Evolutionary conservation across 306 rosid species (phyloP), one percentile per base, ranked within the genome.

Genomic region (Geum urbanum): DNA sequence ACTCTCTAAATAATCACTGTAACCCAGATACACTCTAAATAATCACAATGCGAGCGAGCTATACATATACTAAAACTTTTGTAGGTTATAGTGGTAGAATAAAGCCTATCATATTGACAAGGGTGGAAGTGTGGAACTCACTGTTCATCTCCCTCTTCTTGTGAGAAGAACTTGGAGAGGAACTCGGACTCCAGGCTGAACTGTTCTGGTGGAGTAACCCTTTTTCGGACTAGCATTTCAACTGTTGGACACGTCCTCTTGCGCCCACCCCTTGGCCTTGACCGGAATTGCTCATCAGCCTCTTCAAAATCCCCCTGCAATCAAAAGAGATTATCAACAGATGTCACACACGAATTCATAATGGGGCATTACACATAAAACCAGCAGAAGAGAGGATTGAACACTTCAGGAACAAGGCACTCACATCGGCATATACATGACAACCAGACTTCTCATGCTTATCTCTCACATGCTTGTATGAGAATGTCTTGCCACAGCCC

Each of bases 401-500:
- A 27, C 46, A 9, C 20, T 69, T 40, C 6, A 22, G 45, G 65
- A 14, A 19, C 1, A 41, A 60, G 55, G 77, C 92, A 78, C 94
- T 88, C 82, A 94, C 98, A 62, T 51, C 53, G 57, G 79, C 56
- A 77, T 79, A 87, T 46, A 84, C 86, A 75, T 90, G 96, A 54
- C 55, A 63, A 3, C 80, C 87, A 1, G 80, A 83, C 69, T 84
- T 88, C 75, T 90, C 95, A 4, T 88, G 98, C 9, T 87, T 90
- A 55, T 94, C 92, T 79, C 98, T 76, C 45, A 94, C 98, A 1
- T 94, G 98, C 76, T 90, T 94, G 84, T 88, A 89, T 7, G 96
- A 81, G 59, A 94, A 94, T 63, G 92, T 90, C 97, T 84, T 78
- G 67, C 90, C 90, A 73, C 98, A 92, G 71, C 87, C 84, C n/a